These are phyloP conservation scores for Penicillium sumatraense DNA, from an alignment of 2,329 filamentous ascomycete genomes.

Conservation along the genomic window DNA sequence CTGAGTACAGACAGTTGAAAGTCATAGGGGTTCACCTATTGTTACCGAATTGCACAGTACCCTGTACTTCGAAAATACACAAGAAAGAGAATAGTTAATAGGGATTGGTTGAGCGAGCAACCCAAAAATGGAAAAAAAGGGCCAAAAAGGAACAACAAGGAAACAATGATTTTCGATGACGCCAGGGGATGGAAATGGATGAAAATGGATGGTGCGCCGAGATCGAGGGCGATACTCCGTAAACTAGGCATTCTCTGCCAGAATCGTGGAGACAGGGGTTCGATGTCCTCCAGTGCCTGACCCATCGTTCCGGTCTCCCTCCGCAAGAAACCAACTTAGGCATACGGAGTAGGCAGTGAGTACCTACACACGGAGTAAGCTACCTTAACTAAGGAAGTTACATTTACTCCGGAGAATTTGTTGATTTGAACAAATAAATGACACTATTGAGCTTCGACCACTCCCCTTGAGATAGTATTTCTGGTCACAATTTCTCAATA, in stretches of 20 bases:
- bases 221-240: not conserved
- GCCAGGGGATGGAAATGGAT: not conserved
- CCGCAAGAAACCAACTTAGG: too few relatives aligned
- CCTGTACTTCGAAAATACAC: too few relatives aligned
- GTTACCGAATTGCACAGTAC: too few relatives aligned
- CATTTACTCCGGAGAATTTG: not conserved
- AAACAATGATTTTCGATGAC: not conserved
- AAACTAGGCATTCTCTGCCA: not conserved
- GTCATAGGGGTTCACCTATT: too few relatives aligned
- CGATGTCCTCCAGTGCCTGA: conserved; percentile 3
- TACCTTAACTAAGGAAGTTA: not conserved
- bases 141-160: not conserved
- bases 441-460: not conserved
- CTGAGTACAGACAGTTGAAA: too few relatives aligned
- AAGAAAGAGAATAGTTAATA: not conserved
- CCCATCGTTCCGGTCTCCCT: conserved; percentile 12
- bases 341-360: too few relatives aligned
- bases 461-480: too few relatives aligned
- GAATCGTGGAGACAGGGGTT: conserved; percentile 2
- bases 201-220: conserved; percentile 1
- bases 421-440: too few relatives aligned
- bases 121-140: not conserved
- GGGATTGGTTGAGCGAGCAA: not conserved
- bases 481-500: not conserved
- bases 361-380: not conserved